phyloP scores from a whole-genome alignment of 2,329 filamentous ascomycete genomes.

The Fusarium vanettenii region DNA sequence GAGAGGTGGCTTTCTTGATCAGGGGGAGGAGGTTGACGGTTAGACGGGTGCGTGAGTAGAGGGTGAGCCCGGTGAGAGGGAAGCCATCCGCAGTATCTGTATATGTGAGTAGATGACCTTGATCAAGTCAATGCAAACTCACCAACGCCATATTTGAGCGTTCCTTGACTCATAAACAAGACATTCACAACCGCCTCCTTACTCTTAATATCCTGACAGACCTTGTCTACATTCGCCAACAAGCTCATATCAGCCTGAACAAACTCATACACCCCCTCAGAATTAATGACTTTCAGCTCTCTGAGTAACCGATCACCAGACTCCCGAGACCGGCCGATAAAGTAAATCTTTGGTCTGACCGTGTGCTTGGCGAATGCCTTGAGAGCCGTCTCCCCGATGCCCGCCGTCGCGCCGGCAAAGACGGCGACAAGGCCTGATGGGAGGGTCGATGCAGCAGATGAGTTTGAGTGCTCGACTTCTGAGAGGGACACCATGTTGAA shows the following conservation, averaged over 20 bases:
- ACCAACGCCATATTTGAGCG: constrained; percentile 38
- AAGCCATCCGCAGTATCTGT: constrained; percentile 69
- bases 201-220: constrained; percentile 57
- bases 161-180: constrained; percentile 58
- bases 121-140: not conserved
- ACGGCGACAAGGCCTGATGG: constrained; percentile 53
- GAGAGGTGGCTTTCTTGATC: constrained; percentile 47
- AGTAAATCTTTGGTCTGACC: constrained; percentile 59
- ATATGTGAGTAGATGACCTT: not conserved
- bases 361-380: constrained; percentile 57
- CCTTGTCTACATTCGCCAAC: constrained; percentile 61
- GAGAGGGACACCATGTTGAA: constrained; percentile 28
- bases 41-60: constrained; percentile 69
- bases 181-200: constrained; percentile 59
- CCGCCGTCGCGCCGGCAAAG: constrained; percentile 65
- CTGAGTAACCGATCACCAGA: constrained; percentile 52
- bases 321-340: constrained; percentile 59
- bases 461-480: constrained; percentile 27
- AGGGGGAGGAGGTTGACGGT: constrained; percentile 67
- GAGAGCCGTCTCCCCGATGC: constrained; percentile 63
- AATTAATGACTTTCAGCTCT: constrained; percentile 57
- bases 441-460: constrained; percentile 5
- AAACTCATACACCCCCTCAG: constrained; percentile 58
- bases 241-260: constrained; percentile 62
- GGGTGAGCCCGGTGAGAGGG: constrained; percentile 61